Percentiles rank a stretch among this genome's conserved stretches.
phyloP scores from a whole-genome alignment of 345 rosid genomes.

The Diplotaxis tenuifolia region DNA sequence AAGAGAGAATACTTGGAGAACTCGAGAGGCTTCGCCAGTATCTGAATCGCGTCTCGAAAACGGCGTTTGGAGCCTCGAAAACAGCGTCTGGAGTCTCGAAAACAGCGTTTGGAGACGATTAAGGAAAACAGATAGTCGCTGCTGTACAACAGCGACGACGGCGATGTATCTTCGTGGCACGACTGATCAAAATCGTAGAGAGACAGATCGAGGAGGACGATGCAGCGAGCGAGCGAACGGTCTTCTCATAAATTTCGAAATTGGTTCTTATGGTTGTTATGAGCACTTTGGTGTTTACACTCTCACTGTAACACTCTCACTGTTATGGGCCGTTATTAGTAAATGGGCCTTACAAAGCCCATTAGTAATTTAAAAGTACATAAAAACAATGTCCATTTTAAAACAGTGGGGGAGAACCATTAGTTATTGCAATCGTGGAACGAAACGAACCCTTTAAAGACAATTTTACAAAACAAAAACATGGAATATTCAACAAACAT shows the following conservation, averaged over 20 bases:
- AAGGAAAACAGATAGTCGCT: neutral
- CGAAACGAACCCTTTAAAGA: constrained; percentile 3
- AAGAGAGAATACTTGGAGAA: constrained; percentile 2
- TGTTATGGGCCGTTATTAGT: neutral
- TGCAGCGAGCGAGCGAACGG: constrained; percentile 6
- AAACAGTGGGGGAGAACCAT: constrained; percentile 15
- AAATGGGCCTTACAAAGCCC: neutral
- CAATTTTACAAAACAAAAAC: constrained; percentile 23
- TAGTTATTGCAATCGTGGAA: constrained; percentile 20
- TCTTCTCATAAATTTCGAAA: constrained; percentile 22
- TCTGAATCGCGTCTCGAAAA: constrained; percentile 6
- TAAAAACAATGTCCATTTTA: constrained; percentile 1
- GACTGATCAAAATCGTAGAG: constrained; percentile 3
- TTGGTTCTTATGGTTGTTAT: neutral
- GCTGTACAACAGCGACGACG: neutral
- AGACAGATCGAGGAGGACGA: constrained; percentile 9
- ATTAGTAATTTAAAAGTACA: neutral
- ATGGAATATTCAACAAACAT: constrained; percentile 27
- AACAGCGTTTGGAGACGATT: too few species aligned
- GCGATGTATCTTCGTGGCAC: neutral
- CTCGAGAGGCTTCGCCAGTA: constrained; percentile 9
- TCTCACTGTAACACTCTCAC: neutral
- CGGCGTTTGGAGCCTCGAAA: neutral
- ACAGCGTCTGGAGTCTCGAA: too few species aligned
- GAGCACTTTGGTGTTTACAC: neutral